Percentiles rank a stretch among this genome's conserved stretches.
Evolutionary conservation across 768 basidiomycete species (phyloP).

Genomic region (Hericium erinaceus): DNA sequence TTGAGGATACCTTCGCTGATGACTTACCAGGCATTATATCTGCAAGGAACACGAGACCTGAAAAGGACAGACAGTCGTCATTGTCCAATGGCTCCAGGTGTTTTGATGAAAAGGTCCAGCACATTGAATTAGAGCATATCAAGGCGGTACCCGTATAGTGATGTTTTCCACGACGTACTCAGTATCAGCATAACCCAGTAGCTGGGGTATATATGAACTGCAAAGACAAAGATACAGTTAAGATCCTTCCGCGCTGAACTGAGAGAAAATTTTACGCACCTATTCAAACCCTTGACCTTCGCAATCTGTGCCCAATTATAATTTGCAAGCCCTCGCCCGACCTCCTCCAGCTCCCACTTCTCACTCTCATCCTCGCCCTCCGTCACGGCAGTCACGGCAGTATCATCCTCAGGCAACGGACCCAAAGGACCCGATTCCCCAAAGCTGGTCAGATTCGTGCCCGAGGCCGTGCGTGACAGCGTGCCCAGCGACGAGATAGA

Average conservation of each 20-base stretch:
- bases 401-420: slow-evolving; percentile 20
- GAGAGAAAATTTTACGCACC: slow-evolving; percentile 35
- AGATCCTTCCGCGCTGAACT: neutral
- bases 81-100: too few relatives aligned
- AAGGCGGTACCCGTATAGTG: slow-evolving; percentile 59
- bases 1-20: neutral
- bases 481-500: neutral
- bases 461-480: slow-evolving; percentile 15
- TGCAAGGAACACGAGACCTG: neutral
- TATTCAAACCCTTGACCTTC: slow-evolving; percentile 82
- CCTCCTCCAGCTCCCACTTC: slow-evolving; percentile 72
- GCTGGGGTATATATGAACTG: slow-evolving; percentile 71
- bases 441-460: neutral
- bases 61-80: too few relatives aligned
- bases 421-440: neutral
- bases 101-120: neutral
- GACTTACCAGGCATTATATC: neutral
- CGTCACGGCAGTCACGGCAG: slow-evolving; percentile 10
- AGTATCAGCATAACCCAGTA: slow-evolving; percentile 90
- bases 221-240: slow-evolving; percentile 9
- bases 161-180: slow-evolving; percentile 97
- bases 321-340: slow-evolving; percentile 90
- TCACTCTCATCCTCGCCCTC: slow-evolving; percentile 31
- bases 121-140: neutral
- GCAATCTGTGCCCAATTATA: slow-evolving; percentile 92